Evolutionary conservation across 2,329 filamentous ascomycete genomes (phyloP).

Genomic region (Epichloe coenophiala): DNA sequence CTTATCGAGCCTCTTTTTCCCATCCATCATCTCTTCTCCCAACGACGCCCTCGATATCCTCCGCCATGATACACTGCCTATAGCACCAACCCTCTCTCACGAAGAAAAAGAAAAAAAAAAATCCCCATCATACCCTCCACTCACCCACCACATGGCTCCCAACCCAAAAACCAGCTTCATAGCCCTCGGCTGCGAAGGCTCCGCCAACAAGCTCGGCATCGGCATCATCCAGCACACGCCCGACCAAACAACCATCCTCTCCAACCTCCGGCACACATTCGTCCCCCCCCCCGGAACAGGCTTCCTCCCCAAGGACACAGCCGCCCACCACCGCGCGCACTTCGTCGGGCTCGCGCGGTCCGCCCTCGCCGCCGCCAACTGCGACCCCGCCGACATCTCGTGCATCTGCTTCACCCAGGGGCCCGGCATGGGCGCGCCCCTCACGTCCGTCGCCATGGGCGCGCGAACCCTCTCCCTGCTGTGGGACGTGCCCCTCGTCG

Average conservation of each 20-base stretch:
- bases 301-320: slow-evolving; percentile 94
- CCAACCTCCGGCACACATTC: slow-evolving; percentile 92
- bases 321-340: slow-evolving; percentile 77
- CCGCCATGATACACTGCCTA: too few species aligned
- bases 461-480: slow-evolving; percentile 70
- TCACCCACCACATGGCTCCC: not conserved
- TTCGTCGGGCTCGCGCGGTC: slow-evolving; percentile 70
- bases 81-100: not conserved
- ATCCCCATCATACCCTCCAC: too few species aligned
- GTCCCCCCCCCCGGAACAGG: slow-evolving; percentile 82
- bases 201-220: slow-evolving; percentile 93
- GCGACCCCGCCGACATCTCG: slow-evolving; percentile 55
- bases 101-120: too few species aligned
- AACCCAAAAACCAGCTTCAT: slow-evolving; percentile 25
- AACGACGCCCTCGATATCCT: too few species aligned
- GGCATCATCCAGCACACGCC: slow-evolving; percentile 73
- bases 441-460: slow-evolving; percentile 74
- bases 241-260: slow-evolving; percentile 52
- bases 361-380: slow-evolving; percentile 57
- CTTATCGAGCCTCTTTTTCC: not conserved
- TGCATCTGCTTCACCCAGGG: slow-evolving; percentile 95
- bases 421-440: slow-evolving; percentile 89
- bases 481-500: slow-evolving; percentile 80
- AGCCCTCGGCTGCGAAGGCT: slow-evolving; percentile 63
- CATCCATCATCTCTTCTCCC: too few species aligned